These are phyloP conservation scores for Chernovozyma sophiae-reginae DNA, from an alignment of 1,139 yeast genomes.

Conservation along the genomic window DNA sequence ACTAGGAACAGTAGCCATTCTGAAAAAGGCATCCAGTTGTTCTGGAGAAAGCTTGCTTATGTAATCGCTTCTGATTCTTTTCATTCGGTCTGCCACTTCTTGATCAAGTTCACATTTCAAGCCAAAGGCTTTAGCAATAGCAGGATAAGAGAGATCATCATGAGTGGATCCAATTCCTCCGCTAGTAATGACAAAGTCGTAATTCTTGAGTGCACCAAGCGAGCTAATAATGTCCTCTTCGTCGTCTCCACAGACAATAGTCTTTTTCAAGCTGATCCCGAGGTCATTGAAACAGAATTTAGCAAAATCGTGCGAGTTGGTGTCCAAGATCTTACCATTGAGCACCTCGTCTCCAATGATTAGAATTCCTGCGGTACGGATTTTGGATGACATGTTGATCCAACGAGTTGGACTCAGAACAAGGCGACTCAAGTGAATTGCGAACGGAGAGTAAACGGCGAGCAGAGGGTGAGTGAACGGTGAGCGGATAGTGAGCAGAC, in stretches of 20 bases:
- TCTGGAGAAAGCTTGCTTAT: slow-evolving; percentile 34
- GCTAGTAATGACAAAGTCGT: slow-evolving; percentile 62
- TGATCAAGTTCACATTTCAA: slow-evolving; percentile 50
- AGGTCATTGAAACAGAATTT: slow-evolving; percentile 56
- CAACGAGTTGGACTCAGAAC: background rate
- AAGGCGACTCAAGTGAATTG: background rate
- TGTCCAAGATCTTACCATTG: slow-evolving; percentile 80
- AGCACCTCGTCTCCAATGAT: slow-evolving; percentile 87
- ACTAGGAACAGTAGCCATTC: slow-evolving; percentile 76
- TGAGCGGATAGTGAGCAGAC: background rate
- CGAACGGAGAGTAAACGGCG: background rate
- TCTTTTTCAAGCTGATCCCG: slow-evolving; percentile 62
- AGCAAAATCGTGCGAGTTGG: slow-evolving; percentile 72
- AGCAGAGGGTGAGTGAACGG: background rate
- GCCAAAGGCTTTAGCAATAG: slow-evolving; percentile 59
- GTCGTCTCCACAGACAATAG: slow-evolving; percentile 77
- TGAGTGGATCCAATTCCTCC: slow-evolving; percentile 92
- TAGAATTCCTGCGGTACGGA: slow-evolving; percentile 39
- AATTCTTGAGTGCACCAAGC: slow-evolving; percentile 37
- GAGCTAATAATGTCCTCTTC: slow-evolving; percentile 57
- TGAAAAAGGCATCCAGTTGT: slow-evolving; percentile 55
- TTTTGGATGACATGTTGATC: slow-evolving; percentile 5
- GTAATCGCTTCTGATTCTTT: slow-evolving; percentile 39
- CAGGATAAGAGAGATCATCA: slow-evolving; percentile 79
- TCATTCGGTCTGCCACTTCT: slow-evolving; percentile 61